Evolutionary conservation across 345 rosid species (phyloP).

Genomic region (Lumnitzera racemosa): DNA sequence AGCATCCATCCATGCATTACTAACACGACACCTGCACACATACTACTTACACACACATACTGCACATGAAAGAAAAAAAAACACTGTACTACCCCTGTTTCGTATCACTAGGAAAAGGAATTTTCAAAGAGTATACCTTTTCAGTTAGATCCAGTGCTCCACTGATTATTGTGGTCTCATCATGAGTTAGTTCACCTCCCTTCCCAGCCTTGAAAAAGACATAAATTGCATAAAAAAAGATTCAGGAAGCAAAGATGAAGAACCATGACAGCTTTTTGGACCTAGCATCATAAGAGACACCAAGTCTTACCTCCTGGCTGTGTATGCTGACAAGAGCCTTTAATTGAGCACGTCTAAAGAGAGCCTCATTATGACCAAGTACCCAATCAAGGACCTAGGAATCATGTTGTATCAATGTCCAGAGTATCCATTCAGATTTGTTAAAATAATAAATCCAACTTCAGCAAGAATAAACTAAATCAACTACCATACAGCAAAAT

Average conservation of each 20-base stretch:
- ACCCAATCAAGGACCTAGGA: slow-evolving; percentile 67
- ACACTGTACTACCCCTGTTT: too few relatives aligned
- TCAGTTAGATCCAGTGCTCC: slow-evolving; percentile 94
- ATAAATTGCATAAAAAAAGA: slow-evolving; percentile 16
- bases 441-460: slow-evolving; percentile 2
- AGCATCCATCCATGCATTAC: too few relatives aligned
- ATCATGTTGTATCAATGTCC: neutral
- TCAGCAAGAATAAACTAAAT: neutral
- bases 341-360: slow-evolving; percentile 81
- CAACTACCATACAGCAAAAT: neutral
- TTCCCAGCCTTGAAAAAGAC: slow-evolving; percentile 69
- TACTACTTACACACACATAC: too few relatives aligned
- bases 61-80: too few relatives aligned
- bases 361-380: slow-evolving; percentile 70
- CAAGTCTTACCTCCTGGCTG: slow-evolving; percentile 53
- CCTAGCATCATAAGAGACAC: neutral
- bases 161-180: slow-evolving; percentile 91
- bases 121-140: slow-evolving; percentile 39
- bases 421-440: neutral
- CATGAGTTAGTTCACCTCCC: slow-evolving; percentile 98
- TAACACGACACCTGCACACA: too few relatives aligned
- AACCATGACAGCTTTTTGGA: neutral
- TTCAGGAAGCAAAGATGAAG: slow-evolving; percentile 17
- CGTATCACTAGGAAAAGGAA: neutral
- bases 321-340: slow-evolving; percentile 85